Evolutionary conservation across 2,329 filamentous ascomycete species (phyloP).

Genomic region (Ceratocystis eucalypticola): DNA sequence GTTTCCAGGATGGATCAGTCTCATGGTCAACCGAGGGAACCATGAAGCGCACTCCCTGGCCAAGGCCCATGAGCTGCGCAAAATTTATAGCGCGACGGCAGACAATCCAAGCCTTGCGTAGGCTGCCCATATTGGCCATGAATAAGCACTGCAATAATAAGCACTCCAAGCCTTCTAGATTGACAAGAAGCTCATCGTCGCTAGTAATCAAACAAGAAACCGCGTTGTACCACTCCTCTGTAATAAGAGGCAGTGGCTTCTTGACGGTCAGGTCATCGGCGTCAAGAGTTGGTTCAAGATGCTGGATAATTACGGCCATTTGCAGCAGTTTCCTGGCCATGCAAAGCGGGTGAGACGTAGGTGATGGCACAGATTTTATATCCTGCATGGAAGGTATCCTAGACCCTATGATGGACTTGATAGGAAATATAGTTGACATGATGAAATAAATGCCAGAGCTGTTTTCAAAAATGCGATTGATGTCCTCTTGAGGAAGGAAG

Average conservation of each 20-base stretch:
- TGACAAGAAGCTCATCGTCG: constrained; percentile 39
- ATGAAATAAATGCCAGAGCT: constrained; percentile 25
- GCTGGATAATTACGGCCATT: constrained; percentile 34
- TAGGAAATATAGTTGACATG: constrained; percentile 25
- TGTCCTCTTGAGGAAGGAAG: constrained; percentile 27
- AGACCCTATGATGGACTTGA: constrained; percentile 24
- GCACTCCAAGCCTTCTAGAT: constrained; percentile 40
- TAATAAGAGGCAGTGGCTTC: constrained; percentile 23
- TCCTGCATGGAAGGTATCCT: constrained; percentile 21
- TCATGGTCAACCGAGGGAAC: constrained; percentile 29
- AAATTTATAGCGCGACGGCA: constrained; percentile 37
- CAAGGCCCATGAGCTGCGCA: constrained; percentile 38
- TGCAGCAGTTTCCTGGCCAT: constrained; percentile 37
- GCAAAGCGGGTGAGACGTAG: constrained; percentile 35
- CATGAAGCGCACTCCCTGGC: constrained; percentile 26
- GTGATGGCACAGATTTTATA: constrained; percentile 28
- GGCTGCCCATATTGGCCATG: constrained; percentile 39
- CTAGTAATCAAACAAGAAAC: constrained; percentile 32
- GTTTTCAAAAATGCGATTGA: constrained; percentile 25
- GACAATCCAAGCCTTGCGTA: constrained; percentile 41
- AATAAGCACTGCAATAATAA: constrained; percentile 36
- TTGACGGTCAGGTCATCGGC: constrained; percentile 23
- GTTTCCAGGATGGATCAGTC: constrained; percentile 25
- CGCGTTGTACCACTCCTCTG: constrained; percentile 25
- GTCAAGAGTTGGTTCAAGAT: constrained; percentile 28